A percentile compares a stretch with the other conserved stretches of the same genome.
These are phyloP conservation scores for Coemansia nantahalensis DNA, from an alignment of 192 early-diverging fungal species.

Conservation along the genomic window DNA sequence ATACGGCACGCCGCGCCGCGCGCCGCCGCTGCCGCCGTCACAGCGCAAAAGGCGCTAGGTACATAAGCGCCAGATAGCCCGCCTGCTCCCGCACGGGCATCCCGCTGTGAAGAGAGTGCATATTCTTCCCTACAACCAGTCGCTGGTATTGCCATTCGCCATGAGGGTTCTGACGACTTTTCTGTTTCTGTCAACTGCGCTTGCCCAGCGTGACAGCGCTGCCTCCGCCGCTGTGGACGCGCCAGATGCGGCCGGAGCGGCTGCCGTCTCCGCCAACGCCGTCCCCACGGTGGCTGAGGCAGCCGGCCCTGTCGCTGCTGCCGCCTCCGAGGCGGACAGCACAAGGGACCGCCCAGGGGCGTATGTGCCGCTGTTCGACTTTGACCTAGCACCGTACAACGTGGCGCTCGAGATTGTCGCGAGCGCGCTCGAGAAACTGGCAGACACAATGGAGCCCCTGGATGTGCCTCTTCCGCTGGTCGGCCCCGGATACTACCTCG, in stretches of 20 bases:
- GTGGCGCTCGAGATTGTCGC: constrained; percentile 49
- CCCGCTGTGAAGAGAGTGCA: neutral
- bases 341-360: neutral
- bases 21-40: too few species aligned
- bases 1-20: too few species aligned
- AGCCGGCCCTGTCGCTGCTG: neutral
- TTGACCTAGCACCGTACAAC: constrained; percentile 49
- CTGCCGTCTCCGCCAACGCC: neutral
- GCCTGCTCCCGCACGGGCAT: neutral
- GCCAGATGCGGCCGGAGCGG: neutral
- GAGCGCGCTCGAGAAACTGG: constrained; percentile 43
- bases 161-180: constrained; percentile 43
- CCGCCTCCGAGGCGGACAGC: neutral
- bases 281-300: neutral
- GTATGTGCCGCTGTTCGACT: constrained; percentile 43
- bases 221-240: neutral
- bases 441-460: constrained; percentile 48
- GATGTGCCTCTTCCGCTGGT: constrained; percentile 45
- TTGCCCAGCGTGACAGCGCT: constrained; percentile 21
- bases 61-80: neutral
- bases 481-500: constrained; percentile 49
- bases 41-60: neutral
- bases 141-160: neutral
- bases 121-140: constrained; percentile 1
- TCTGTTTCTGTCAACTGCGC: constrained; percentile 32